phyloP scores from a whole-genome alignment of 2,329 filamentous ascomycete genomes.

The Talaromyces amestolkiae region DNA sequence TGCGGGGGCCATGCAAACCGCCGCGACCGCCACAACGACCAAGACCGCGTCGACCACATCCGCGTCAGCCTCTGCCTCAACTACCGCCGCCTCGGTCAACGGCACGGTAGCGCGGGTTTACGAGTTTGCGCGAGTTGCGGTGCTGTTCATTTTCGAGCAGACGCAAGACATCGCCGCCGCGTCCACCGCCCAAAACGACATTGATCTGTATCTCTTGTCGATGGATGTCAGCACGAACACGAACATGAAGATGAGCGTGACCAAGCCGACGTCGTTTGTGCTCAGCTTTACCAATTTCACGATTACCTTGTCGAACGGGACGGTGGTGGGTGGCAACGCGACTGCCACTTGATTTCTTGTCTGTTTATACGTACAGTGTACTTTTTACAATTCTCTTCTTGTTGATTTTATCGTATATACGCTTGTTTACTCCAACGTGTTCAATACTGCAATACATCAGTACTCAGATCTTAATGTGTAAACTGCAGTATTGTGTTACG shows the following conservation, averaged over 20 bases:
- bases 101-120: conserved; percentile 25
- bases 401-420: not conserved
- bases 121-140: conserved; percentile 37
- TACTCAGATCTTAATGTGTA: no score
- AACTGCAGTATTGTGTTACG: no score
- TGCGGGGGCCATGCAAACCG: not conserved
- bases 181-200: conserved; percentile 29
- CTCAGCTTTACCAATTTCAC: conserved; percentile 38
- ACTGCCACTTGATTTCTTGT: not conserved
- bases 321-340: conserved; percentile 24
- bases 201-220: conserved; percentile 34
- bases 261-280: conserved; percentile 28
- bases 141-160: conserved; percentile 43
- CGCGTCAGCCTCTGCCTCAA: conserved; percentile 20
- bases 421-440: not conserved
- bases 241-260: conserved; percentile 27
- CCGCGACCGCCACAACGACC: not conserved
- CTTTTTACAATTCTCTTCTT: not conserved
- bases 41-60: conserved; percentile 14
- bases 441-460: no score
- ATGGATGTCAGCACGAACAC: conserved; percentile 22
- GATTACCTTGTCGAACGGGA: conserved; percentile 34
- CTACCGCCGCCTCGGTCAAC: conserved; percentile 12
- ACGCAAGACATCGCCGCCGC: conserved; percentile 33
- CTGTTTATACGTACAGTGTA: not conserved